phyloP scores from a whole-genome alignment of 2,329 filamentous ascomycete genomes.

The Penicillium sp. region DNA sequence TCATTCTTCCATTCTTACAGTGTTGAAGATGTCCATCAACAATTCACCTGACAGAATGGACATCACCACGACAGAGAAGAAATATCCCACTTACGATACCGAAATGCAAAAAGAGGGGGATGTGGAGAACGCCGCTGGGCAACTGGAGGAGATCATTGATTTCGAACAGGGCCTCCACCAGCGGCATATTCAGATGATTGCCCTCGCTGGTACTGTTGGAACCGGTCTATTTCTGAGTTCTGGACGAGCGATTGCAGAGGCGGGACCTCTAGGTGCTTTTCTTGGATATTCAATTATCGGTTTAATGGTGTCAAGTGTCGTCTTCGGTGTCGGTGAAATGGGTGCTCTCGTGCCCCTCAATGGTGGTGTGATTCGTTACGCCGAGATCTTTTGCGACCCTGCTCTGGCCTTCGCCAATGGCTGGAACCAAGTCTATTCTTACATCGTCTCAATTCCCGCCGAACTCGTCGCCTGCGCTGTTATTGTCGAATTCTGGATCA shows the following conservation, averaged over 20 bases:
- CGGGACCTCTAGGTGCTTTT: constrained; percentile 34
- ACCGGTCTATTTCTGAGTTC: constrained; percentile 40
- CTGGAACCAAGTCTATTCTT: constrained; percentile 41
- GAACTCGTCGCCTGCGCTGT: constrained; percentile 36
- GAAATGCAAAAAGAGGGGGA: constrained; percentile 14
- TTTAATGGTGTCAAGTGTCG: constrained; percentile 33
- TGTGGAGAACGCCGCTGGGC: constrained; percentile 20
- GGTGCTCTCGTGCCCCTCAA: constrained; percentile 38
- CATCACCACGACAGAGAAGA: constrained; percentile 6
- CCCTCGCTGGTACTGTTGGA: constrained; percentile 39
- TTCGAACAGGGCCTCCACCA: constrained; percentile 31
- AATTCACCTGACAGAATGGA: constrained; percentile 1
- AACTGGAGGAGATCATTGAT: constrained; percentile 21
- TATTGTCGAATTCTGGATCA: constrained; percentile 41
- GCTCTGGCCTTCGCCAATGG: constrained; percentile 37
- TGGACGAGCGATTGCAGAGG: constrained; percentile 32
- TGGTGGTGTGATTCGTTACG: constrained; percentile 40
- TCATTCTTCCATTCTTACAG: not conserved
- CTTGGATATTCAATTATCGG: constrained; percentile 43
- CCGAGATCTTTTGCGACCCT: constrained; percentile 39
- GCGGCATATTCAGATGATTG: constrained; percentile 40
- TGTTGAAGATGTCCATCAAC: not conserved
- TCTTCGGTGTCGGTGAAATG: constrained; percentile 39
- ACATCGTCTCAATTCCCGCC: constrained; percentile 33
- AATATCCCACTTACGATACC: constrained; percentile 3